Evolutionary conservation across 2,329 filamentous ascomycete species (phyloP).

Genomic region (Fusarium tupiense): DNA sequence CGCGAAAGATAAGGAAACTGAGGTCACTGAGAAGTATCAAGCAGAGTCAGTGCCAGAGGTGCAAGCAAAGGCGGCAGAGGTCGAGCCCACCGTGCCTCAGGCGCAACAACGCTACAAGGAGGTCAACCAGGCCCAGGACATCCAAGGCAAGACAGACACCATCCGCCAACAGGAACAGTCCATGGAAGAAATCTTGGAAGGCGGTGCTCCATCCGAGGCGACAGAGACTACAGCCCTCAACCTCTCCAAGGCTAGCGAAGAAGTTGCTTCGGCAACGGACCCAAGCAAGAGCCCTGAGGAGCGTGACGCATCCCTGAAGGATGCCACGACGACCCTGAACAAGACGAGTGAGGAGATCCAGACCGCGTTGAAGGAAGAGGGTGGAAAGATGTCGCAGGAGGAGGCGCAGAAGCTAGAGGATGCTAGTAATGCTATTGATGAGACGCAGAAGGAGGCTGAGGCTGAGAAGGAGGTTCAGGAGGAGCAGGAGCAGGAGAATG

Average conservation of each 20-base stretch:
- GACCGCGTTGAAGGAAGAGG: background rate
- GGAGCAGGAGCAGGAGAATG: background rate
- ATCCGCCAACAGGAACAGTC: background rate
- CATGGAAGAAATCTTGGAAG: background rate
- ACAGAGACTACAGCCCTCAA: background rate
- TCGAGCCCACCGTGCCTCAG: background rate
- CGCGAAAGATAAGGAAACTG: fast-evolving
- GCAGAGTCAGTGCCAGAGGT: background rate
- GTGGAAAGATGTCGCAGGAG: background rate
- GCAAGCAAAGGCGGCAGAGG: background rate
- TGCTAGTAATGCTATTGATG: background rate
- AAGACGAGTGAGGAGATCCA: background rate
- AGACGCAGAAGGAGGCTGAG: background rate
- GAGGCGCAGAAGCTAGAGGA: background rate
- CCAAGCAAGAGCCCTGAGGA: background rate
- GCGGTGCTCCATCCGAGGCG: background rate
- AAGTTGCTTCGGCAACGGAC: background rate
- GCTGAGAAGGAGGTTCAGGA: background rate
- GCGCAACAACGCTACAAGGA: background rate
- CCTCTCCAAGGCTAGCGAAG: background rate
- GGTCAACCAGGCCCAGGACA: background rate
- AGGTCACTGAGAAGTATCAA: background rate
- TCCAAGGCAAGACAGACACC: background rate
- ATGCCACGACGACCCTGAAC: background rate
- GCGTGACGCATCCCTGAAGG: background rate